A percentile compares a stretch with the other conserved stretches of the same genome.
These are phyloP conservation scores for Lichtheimia corymbifera DNA, from an alignment of 371 early-diverging fungal genomes.

Conservation along the genomic window DNA sequence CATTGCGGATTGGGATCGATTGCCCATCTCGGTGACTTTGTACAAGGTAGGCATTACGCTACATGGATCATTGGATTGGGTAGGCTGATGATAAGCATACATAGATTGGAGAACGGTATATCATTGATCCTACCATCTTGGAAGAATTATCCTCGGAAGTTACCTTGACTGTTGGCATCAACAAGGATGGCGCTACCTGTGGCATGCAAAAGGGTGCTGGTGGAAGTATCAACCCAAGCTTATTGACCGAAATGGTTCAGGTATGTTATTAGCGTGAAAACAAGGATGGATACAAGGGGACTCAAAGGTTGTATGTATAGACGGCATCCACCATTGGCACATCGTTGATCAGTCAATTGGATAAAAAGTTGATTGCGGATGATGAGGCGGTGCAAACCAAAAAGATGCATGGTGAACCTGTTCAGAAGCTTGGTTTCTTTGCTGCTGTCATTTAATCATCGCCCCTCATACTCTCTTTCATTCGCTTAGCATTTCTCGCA, in stretches of 20 bases:
- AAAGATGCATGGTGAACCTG: conserved; percentile 43
- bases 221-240: conserved; percentile 78
- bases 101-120: conserved; percentile 79
- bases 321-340: conserved; percentile 65
- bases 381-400: conserved; percentile 46
- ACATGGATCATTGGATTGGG: too few relatives aligned
- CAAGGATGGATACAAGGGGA: neutral
- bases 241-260: conserved; percentile 80
- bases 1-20: conserved; percentile 72
- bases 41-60: conserved; percentile 60
- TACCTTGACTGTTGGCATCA: conserved; percentile 80
- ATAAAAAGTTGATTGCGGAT: conserved; percentile 53
- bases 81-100: neutral
- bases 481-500: neutral
- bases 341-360: conserved; percentile 56
- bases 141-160: conserved; percentile 88
- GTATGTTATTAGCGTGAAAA: conserved; percentile 18
- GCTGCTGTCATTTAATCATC: conserved; percentile 45
- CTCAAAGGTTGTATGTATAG: conserved; percentile 11
- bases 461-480: neutral
- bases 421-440: conserved; percentile 67
- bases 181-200: conserved; percentile 76
- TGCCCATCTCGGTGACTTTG: conserved; percentile 83
- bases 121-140: conserved; percentile 83
- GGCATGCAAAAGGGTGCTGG: conserved; percentile 79